Conservation (phyloP, 345 rosid genomes). For the Firmiana major region DNA sequence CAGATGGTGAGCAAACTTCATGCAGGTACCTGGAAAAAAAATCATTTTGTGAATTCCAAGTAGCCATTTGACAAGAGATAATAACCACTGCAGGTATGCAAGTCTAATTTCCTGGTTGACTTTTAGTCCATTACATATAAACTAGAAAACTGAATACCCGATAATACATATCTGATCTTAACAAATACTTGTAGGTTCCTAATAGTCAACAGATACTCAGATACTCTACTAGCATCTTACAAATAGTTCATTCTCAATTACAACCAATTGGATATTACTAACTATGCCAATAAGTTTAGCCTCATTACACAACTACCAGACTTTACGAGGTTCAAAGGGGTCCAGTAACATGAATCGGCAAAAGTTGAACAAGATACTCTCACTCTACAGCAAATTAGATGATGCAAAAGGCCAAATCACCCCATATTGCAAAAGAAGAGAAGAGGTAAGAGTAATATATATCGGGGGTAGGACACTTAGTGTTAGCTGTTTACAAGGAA, state of each 20-base stretch:
- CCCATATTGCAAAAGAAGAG: not conserved
- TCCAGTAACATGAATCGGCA: not conserved
- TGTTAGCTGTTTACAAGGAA: not conserved
- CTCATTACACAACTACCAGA: not conserved
- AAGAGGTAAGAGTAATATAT: not conserved
- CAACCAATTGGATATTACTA: not conserved
- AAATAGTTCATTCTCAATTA: not conserved
- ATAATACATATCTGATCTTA: not conserved
- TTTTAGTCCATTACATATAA: not conserved
- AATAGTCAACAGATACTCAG: not conserved
- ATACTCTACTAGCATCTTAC: not conserved
- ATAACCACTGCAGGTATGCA: not conserved
- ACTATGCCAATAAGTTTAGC: not conserved
- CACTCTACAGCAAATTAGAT: not conserved
- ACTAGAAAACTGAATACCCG: not conserved
- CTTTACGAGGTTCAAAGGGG: not conserved
- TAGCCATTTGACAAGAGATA: conserved; percentile 15
- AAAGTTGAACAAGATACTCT: not conserved
- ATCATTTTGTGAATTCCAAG: conserved; percentile 20
- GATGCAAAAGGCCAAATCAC: not conserved
- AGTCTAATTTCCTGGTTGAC: not conserved
- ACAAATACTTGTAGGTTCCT: not conserved
- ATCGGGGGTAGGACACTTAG: not conserved
- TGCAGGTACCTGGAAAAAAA: conserved; percentile 75
- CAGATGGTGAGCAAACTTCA: conserved; percentile 93